Base-by-base conservation (phyloP, 345 rosid genomes). In the Clausena lansium region DNA sequence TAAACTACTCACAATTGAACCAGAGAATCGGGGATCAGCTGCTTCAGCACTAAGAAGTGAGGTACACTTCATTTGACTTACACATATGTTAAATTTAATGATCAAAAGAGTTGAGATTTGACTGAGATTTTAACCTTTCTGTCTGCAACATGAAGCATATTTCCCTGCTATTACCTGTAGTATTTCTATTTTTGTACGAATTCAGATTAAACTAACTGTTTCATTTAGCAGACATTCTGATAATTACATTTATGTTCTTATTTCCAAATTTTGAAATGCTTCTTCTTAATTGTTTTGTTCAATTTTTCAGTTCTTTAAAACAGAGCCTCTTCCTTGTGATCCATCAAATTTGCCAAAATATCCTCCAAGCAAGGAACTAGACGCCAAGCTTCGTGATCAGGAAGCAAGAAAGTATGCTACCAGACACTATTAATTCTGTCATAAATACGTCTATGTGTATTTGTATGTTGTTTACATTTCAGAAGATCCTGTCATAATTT, bases 331-430 rank as follows among this genome's bases (percentile, higher is more conserved):
- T 57, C 90, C 95, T 54, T 87, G 91, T 84, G 87, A 87, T 74
- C 89, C 90, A 80, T 85, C 95, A 71, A 84, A 75, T 75, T 70
- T 94, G 75, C 98, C 97, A 33, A 94, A 89, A 72, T 89, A 88
- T 82, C 90, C 90, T 2, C 98, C 98, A 47, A 90, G 94, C 86
- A 93, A 92, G 83, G 97, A 93, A 82, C 85, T 92, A 4, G 97
- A 92, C 76, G 89, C 89, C 80, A 93, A 87, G 74, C 77, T 83
- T 66, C 90, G 90, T 3, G 71, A 85, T 5, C 88, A 80, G 76
- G 93, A 88, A 87, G 88, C 86, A 69, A 88, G 85, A 89, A 88
- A 83, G 98, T 93, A 85, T 35, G 75, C 32, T 10, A 39, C 67
- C 32, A 15, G 15, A 54, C 50, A 19, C 30, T 38, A 2, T 62